Conservation (phyloP, 2,329 filamentous ascomycete species). For the Scedosporium dehoogii region DNA sequence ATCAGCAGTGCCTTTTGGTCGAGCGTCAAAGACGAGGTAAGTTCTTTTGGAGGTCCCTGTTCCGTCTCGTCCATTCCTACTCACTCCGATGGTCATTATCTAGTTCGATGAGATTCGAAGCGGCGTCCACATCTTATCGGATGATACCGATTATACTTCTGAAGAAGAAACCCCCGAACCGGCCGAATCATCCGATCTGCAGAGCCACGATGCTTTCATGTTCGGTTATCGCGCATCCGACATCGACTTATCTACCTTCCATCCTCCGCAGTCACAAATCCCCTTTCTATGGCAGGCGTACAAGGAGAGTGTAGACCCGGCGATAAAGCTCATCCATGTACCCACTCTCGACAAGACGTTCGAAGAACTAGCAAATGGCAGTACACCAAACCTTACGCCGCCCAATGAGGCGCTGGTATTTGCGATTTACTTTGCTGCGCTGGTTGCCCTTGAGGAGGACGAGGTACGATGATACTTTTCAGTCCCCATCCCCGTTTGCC, state of each 20-base stretch:
- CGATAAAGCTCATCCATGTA: constrained; percentile 62
- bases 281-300: constrained; percentile 60
- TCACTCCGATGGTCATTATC: background rate
- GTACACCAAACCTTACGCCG: constrained; percentile 43
- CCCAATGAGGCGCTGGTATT: constrained; percentile 55
- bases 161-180: constrained; percentile 43
- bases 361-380: constrained; percentile 46
- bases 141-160: constrained; percentile 45
- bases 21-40: constrained; percentile 63
- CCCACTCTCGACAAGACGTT: constrained; percentile 55
- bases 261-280: constrained; percentile 57
- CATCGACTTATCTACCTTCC: constrained; percentile 53
- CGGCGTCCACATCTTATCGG: constrained; percentile 25
- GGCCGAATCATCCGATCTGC: constrained; percentile 2
- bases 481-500: background rate
- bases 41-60: constrained; percentile 10
- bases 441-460: constrained; percentile 49
- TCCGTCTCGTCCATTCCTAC: background rate
- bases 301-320: constrained; percentile 63
- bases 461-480: constrained; percentile 30
- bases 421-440: constrained; percentile 47
- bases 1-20: constrained; percentile 72
- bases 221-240: constrained; percentile 64
- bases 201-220: constrained; percentile 56
- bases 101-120: constrained; percentile 32